These are phyloP conservation scores for Rhynchosporium secalis DNA, from an alignment of 2,329 filamentous ascomycete species.

Conservation along the genomic window DNA sequence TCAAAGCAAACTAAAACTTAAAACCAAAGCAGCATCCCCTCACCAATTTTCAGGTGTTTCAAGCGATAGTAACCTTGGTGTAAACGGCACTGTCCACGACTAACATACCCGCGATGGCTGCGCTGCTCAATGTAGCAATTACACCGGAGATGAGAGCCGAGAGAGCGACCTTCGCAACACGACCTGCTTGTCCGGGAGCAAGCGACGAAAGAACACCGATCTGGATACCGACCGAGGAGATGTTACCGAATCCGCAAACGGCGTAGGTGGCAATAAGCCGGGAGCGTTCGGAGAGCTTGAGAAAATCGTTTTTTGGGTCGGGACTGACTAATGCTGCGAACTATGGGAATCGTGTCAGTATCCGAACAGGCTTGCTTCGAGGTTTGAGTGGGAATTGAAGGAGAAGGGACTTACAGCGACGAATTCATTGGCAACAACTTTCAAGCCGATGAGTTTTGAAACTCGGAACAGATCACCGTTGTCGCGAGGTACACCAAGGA, in stretches of 20 bases:
- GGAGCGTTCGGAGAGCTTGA: slow-evolving; percentile 65
- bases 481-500: slow-evolving; percentile 71
- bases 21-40: too few relatives aligned
- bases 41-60: too few relatives aligned
- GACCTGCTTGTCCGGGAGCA: slow-evolving; percentile 69
- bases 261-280: slow-evolving; percentile 83
- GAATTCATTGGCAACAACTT: slow-evolving; percentile 66
- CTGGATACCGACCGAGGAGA: slow-evolving; percentile 84
- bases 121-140: slow-evolving; percentile 75
- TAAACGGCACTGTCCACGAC: slow-evolving; percentile 53
- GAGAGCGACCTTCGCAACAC: slow-evolving; percentile 73
- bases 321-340: slow-evolving; percentile 12
- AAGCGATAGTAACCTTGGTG: slow-evolving; percentile 13
- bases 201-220: slow-evolving; percentile 86
- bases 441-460: slow-evolving; percentile 76
- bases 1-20: too few relatives aligned
- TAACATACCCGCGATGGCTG: slow-evolving; percentile 75
- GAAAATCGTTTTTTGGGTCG: slow-evolving; percentile 48
- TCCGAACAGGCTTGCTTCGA: not conserved
- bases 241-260: slow-evolving; percentile 81
- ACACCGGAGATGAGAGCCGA: slow-evolving; percentile 78
- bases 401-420: slow-evolving; percentile 30
- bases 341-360: slow-evolving; percentile 1
- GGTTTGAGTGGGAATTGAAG: not conserved
- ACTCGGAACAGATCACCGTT: slow-evolving; percentile 67